Conservation (phyloP, 2,329 filamentous ascomycete species). For the Alternaria triticina region DNA sequence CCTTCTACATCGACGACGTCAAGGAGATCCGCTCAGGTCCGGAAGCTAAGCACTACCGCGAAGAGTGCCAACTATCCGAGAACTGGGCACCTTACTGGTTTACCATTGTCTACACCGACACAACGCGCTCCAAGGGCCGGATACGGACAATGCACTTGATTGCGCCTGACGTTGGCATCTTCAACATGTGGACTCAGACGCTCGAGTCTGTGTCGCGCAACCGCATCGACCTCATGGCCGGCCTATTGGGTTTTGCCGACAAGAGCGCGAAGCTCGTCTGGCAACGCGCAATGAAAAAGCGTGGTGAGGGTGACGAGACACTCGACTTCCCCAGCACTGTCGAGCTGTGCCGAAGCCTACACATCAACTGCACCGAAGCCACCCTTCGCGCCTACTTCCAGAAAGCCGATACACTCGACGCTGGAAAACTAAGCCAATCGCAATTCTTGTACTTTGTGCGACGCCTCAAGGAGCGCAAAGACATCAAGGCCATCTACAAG, state of each 20-base stretch:
- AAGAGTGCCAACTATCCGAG: conserved; percentile 76
- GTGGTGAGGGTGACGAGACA: conserved; percentile 67
- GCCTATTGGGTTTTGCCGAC: conserved; percentile 76
- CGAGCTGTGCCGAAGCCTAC: conserved; percentile 83
- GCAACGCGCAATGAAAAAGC: conserved; percentile 80
- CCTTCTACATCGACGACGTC: conserved; percentile 94
- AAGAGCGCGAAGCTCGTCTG: conserved; percentile 84
- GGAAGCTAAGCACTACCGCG: conserved; percentile 86
- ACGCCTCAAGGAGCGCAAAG: conserved; percentile 81
- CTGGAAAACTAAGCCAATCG: conserved; percentile 73
- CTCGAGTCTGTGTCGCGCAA: conserved; percentile 85
- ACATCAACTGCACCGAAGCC: conserved; percentile 85
- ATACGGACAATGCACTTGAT: conserved; percentile 87
- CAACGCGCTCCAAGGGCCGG: conserved; percentile 75
- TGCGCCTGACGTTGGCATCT: conserved; percentile 73
- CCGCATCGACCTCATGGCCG: conserved; percentile 88
- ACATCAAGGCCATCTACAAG: conserved; percentile 77
- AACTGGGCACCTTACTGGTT: conserved; percentile 78
- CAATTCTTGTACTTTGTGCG: conserved; percentile 87
- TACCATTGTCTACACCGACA: conserved; percentile 84
- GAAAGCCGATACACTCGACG: conserved; percentile 69
- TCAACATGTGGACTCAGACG: conserved; percentile 81
- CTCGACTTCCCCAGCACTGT: conserved; percentile 81
- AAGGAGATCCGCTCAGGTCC: conserved; percentile 83
- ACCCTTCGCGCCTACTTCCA: conserved; percentile 77